Base-by-base conservation (phyloP, 116 monocot species). In the Posidonia oceanica region DNA sequence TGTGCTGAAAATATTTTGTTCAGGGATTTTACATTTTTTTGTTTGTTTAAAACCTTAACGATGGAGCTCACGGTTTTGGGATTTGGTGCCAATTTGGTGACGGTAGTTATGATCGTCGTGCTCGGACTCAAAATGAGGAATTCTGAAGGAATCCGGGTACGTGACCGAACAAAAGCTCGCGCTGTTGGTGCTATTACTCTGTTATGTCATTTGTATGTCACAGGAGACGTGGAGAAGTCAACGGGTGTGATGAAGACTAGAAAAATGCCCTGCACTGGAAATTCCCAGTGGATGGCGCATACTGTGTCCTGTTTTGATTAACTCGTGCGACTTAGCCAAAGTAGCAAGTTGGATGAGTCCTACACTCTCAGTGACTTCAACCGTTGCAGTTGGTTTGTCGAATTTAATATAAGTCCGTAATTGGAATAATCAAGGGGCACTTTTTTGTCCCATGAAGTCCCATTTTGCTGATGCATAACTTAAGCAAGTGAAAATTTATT, bases 41-140 rank as follows among this genome's bases (percentile, higher is more conserved):
- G 18, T 36, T 71, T 71, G 42, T 60, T 56, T 15, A 23, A 38
- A 14, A 59, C 52, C 68, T 68, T 54, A 68, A 68, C 5, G n/a
- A 54, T 54, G 23, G 13, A 22, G 48, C 12, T 40, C 70, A 94
- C 94, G 75, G 84, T 90, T 20, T 80, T 90, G 21, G 83, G 94
- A 17, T 82, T 86, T 39, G 80, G 81, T 40, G 80, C 78, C 12
- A 86, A 94, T 80, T 53, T 79, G 76, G 58, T 87, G 52, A 82
- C 84, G 17, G 48, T 82, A 41, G 61, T 56, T 42, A 73, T 75
- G 51, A 61, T 83, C n/a, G 5, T 79, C 36, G 82, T 69, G 51
- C 74, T 94, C 54, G 78, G 70, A 38, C 54, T 82, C 41, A 39
- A 64, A 66, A 76, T 62, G 77, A 74, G 77, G 64, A 76, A 62